Evolutionary conservation across 176 grass and related monocot species (phyloP).

Genomic region (Saccharum spontaneum): DNA sequence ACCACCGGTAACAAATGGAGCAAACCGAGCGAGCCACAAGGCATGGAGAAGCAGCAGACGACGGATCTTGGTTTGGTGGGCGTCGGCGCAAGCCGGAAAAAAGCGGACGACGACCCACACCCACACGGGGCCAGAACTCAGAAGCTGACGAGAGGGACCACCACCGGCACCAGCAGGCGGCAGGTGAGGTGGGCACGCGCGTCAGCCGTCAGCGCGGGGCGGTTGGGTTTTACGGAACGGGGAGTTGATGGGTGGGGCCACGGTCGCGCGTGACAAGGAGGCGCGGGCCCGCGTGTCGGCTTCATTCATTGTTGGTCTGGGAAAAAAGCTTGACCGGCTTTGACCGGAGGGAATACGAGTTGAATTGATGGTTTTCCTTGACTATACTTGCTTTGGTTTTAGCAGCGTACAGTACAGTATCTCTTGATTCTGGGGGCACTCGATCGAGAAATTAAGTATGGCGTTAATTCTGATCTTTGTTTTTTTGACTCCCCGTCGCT

Average conservation of each 20-base stretch:
- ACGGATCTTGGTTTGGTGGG: too few species aligned
- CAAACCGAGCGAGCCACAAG: not conserved
- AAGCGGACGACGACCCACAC: too few species aligned
- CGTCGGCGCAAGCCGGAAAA: too few species aligned
- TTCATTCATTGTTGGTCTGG: not conserved
- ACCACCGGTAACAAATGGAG: too few species aligned
- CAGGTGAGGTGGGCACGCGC: not conserved
- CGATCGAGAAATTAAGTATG: not conserved
- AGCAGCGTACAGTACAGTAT: too few species aligned
- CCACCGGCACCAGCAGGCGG: too few species aligned
- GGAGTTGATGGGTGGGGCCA: slow-evolving; percentile 12
- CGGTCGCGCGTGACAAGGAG: not conserved
- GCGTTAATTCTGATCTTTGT: not conserved
- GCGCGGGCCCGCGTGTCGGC: slow-evolving; percentile 17
- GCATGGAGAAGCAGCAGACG: too few species aligned
- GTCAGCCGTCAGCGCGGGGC: not conserved
- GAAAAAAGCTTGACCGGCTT: slow-evolving; percentile 1
- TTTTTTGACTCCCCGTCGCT: not conserved
- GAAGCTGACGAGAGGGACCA: slow-evolving; percentile 12
- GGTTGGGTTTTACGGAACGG: not conserved
- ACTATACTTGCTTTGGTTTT: too few species aligned
- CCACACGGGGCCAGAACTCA: not conserved
- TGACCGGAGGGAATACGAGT: not conserved
- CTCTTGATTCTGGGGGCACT: too few species aligned
- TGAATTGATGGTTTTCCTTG: not conserved